These are phyloP conservation scores for Santalum album DNA, from an alignment of 164 flowering plant genomes.

Conservation along the genomic window DNA sequence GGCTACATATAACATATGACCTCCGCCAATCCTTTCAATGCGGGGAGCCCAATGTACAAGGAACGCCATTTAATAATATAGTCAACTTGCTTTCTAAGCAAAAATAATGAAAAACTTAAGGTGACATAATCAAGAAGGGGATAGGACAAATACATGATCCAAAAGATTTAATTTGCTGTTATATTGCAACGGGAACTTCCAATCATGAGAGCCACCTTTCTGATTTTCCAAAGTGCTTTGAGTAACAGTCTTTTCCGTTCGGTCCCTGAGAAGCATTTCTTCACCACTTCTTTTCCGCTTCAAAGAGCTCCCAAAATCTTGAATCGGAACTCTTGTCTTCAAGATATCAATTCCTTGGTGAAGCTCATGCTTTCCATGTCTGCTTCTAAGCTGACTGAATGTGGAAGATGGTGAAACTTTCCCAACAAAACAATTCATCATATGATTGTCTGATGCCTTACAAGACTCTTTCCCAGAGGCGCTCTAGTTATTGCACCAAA, in stretches of 20 bases:
- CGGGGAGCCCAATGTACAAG: too few relatives aligned
- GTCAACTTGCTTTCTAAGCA: neutral
- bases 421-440: conserved; percentile 1
- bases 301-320: conserved; percentile 15
- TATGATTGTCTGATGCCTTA: conserved; percentile 8
- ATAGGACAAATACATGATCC: conserved; percentile 40
- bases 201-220: conserved; percentile 16
- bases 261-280: conserved; percentile 16
- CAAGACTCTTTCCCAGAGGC: conserved; percentile 15
- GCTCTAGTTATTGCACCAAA: too few relatives aligned
- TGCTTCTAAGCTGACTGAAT: conserved; percentile 9
- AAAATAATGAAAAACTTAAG: neutral
- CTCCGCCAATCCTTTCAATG: too few relatives aligned
- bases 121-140: neutral
- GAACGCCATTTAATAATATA: neutral
- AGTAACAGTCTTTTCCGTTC: conserved; percentile 10
- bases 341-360: conserved; percentile 5
- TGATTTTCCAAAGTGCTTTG: conserved; percentile 28
- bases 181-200: conserved; percentile 11
- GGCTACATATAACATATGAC: too few relatives aligned
- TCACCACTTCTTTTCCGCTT: conserved; percentile 33
- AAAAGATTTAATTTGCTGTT: conserved; percentile 16
- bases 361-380: conserved; percentile 2
- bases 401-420: conserved; percentile 14
- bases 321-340: neutral